Evolutionary conservation across 345 rosid species (phyloP).

Genomic region (Salix koriyanagi): DNA sequence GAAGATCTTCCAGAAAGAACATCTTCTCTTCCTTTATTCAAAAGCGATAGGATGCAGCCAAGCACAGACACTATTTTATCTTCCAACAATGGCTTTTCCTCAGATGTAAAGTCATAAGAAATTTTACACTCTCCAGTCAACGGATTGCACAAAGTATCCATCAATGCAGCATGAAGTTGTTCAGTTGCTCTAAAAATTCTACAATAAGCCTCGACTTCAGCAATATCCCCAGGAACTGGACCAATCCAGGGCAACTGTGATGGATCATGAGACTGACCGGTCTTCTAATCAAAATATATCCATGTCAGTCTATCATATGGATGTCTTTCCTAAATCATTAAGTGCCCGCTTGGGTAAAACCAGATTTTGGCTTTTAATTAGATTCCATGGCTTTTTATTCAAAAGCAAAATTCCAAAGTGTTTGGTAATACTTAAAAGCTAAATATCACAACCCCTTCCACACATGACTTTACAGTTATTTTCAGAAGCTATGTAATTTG

Average conservation of each 20-base stretch:
- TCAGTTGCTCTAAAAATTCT: slow-evolving; percentile 88
- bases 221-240: slow-evolving; percentile 93
- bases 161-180: slow-evolving; percentile 71
- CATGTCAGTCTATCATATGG: slow-evolving; percentile 18
- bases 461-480: too few species aligned
- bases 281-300: slow-evolving; percentile 32
- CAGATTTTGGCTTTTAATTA: too few species aligned
- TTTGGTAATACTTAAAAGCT: too few species aligned
- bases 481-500: too few species aligned
- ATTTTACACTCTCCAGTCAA: slow-evolving; percentile 83
- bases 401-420: too few species aligned
- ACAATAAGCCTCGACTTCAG: slow-evolving; percentile 96
- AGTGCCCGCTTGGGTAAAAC: background rate
- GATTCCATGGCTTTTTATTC: too few species aligned
- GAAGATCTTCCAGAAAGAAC: slow-evolving; percentile 87
- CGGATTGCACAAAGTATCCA: slow-evolving; percentile 94
- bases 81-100: slow-evolving; percentile 80
- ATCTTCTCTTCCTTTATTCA: slow-evolving; percentile 84
- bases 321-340: background rate
- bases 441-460: too few species aligned
- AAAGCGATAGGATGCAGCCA: slow-evolving; percentile 81
- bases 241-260: slow-evolving; percentile 85
- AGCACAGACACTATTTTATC: slow-evolving; percentile 89
- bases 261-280: slow-evolving; percentile 48
- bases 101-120: slow-evolving; percentile 66